Percentiles rank a stretch among this genome's conserved stretches.
phyloP scores from a whole-genome alignment of 192 early-diverging fungal species.

The Entomortierella chlamydospora region DNA sequence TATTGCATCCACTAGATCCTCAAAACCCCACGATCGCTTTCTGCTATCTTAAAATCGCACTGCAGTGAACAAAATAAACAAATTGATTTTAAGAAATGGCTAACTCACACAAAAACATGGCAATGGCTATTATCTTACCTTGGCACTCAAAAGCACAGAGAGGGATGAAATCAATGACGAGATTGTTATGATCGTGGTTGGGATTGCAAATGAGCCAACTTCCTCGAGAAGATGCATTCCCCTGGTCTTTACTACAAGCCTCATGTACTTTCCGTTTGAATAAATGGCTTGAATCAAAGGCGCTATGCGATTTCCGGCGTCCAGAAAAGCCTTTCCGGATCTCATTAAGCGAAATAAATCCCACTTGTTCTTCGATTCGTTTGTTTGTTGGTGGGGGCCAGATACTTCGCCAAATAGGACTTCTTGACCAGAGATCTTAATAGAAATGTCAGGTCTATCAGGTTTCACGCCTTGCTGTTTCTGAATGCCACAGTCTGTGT shows the following conservation, averaged over 20 bases:
- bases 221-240: conserved; percentile 25
- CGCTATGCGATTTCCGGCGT: conserved; percentile 9
- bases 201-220: conserved; percentile 13
- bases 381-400: conserved; percentile 9
- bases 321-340: conserved; percentile 21
- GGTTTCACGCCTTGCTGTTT: conserved; percentile 23
- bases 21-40: conserved; percentile 1
- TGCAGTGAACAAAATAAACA: no score
- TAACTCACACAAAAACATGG: not conserved
- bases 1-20: not conserved
- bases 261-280: conserved; percentile 26
- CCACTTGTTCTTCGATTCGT: conserved; percentile 17
- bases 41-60: not conserved
- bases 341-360: conserved; percentile 15
- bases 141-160: conserved; percentile 11
- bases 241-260: conserved; percentile 6
- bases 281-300: conserved; percentile 22
- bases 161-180: conserved; percentile 19
- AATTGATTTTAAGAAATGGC: not conserved
- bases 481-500: conserved; percentile 14
- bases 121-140: conserved; percentile 8
- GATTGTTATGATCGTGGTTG: conserved; percentile 18
- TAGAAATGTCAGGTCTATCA: conserved; percentile 19
- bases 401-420: conserved; percentile 21
- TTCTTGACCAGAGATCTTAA: conserved; percentile 6